Base-by-base conservation (phyloP, 2,329 filamentous ascomycete genomes). In the Chrysoporthe puriensis region DNA sequence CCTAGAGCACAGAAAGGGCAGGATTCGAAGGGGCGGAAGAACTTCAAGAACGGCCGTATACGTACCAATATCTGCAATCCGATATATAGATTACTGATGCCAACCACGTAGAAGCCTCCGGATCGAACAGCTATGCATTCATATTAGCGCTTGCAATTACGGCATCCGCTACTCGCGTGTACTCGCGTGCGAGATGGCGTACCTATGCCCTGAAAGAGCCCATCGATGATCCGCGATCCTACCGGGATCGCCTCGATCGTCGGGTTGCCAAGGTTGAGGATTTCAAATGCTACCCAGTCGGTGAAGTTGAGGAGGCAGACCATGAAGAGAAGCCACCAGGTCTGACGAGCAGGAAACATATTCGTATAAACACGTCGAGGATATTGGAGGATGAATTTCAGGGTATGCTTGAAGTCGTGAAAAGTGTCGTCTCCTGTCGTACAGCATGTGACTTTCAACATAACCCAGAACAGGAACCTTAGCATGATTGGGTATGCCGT, bases 401-500 rank as follows among this genome's bases (percentile, higher is more conserved):
- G 75, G 0, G 85, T 86, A 59, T 79, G 80, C 74, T 85, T 85
- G 74, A 81, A 78, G 7, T 80, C 78, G 1, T 64, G 72, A 40
- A 79, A 77, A 2, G 78, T 75, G 32, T 76, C 73, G 0, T 78
- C 76, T 2, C 74, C 76, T 1, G 80, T 85, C 21, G 77, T 76
- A 18, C 74, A 70, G 50, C 75, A 76, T 56, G 85, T 72, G 44
- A 81, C 11, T 70, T 81, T 80, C 52, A 84, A 76, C 63, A 84
- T 77, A 2, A 74, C 74, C 86, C 87, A 90, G 11, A 91, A 78
- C 18, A 84, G 83, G 11, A 90, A 79, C 4, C 89, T 83, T 14
- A 91, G 76, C 68, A 91, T 86, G 62, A 89, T 80, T 0, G 89
- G 89, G 72, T 89, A 91, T 0, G 87, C 86, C 4, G 89, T 91